Base-by-base conservation (phyloP, 345 rosid species). In the Stellera chamaejasme region DNA sequence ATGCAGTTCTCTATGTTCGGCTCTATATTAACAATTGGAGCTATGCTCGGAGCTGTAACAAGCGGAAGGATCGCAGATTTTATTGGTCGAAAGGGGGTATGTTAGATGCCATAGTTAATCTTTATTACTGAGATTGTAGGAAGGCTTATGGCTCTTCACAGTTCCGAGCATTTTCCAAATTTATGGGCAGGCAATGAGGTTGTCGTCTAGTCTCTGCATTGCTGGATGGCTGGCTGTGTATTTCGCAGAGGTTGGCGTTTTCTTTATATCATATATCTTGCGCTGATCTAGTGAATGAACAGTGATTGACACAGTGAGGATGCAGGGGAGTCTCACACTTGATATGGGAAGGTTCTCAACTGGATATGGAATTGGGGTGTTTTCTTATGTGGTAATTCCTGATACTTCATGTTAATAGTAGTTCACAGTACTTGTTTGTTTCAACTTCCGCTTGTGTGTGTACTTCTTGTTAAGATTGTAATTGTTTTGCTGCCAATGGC, bases 11-110 rank as follows among this genome's bases (percentile, higher is more conserved):
- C 98, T 10, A 70, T 80, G 79, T 91, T 91, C 69, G 96, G 98
- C 15, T 92, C 98, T n/a, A 85, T 92, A 55, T 47, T 92, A 59
- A 92, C 96, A 45, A 88, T 88, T 28, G 98, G 98, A 13, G 96
- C 95, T 59, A 92, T 92, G 98, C 53, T 88, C 61, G 98, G 98
- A 46, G 98, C 96, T 74, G 59, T 85, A 49, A 70, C 83, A 14
- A 88, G 98, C 62, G 98, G 98, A 12, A 56, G 70, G 54, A 70
- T 84, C 12, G 81, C 95, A 64, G 98, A 92, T 71, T 69, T 72
- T 44, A 43, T 76, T 2, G 98, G 98, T 45, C 78, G 96, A 28
- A 88, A 88, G 73, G 95, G 96, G 95, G 96, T 88, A 76, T 23
- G 71, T 57, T 12, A 48, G 3, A 16, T 55, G 15, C 41, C 13